phyloP scores from a whole-genome alignment of 139 green algal species.

The Chlorella sp. region DNA sequence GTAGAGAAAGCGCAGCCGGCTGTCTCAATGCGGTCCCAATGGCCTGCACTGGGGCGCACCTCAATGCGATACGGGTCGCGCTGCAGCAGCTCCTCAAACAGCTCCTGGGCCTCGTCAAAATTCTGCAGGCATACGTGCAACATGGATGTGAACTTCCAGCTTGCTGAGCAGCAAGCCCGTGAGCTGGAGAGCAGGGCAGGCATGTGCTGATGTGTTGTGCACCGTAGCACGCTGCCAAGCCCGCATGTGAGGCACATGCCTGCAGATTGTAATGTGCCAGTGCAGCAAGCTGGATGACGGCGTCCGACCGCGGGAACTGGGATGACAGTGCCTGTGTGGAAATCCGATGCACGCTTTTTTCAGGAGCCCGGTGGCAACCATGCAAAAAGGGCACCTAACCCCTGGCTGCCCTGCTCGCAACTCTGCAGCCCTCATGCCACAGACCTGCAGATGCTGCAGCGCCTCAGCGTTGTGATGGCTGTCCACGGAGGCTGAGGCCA shows the following conservation, averaged over 20 bases:
- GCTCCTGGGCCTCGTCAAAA: conserved; percentile 86
- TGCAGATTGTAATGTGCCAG: conserved; percentile 92
- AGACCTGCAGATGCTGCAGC: conserved; percentile 58
- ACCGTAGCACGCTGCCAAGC: background rate
- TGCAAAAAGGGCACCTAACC: background rate
- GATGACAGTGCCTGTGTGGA: conserved; percentile 49
- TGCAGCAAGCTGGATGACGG: conserved; percentile 77
- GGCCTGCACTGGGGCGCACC: too few species aligned
- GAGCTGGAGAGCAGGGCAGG: background rate
- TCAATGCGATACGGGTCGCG: conserved; percentile 88
- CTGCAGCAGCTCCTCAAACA: conserved; percentile 89
- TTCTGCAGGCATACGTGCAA: too few species aligned
- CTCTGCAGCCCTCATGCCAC: background rate
- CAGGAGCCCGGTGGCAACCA: too few species aligned
- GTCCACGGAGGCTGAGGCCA: conserved; percentile 75
- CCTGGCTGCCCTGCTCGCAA: too few species aligned
- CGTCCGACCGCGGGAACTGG: conserved; percentile 77
- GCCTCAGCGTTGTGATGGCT: conserved; percentile 85
- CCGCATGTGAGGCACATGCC: background rate
- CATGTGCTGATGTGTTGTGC: background rate
- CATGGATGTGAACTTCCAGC: too few species aligned
- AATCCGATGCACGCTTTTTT: too few species aligned
- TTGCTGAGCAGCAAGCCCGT: background rate
- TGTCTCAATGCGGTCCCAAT: too few species aligned
- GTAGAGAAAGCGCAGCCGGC: too few species aligned